A percentile compares a stretch with the other conserved stretches of the same genome.
Evolutionary conservation across 164 flowering plant species (phyloP).

Genomic region (Echeveria elegans): DNA sequence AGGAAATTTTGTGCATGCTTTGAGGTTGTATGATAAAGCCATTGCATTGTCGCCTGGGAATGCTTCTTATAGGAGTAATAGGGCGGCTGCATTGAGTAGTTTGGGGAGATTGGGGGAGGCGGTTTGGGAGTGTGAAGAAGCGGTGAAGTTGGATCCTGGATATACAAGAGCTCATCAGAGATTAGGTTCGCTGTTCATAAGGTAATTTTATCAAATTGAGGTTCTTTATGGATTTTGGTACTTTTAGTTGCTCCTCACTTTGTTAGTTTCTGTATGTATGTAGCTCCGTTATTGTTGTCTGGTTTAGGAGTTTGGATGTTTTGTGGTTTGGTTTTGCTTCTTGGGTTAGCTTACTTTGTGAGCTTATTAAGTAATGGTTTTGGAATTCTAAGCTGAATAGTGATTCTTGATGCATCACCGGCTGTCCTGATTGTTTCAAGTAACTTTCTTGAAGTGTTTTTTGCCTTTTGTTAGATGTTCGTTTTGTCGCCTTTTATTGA

Average conservation of each 20-base stretch:
- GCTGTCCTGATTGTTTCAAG: not conserved
- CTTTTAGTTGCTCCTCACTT: not conserved
- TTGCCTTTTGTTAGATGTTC: not conserved
- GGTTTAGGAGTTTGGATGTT: too few relatives aligned
- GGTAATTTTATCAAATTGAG: slow-evolving; percentile 13
- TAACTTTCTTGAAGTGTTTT: not conserved
- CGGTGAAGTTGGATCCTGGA: slow-evolving; percentile 29
- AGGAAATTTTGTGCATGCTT: slow-evolving; percentile 25
- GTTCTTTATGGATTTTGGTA: not conserved
- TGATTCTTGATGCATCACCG: not conserved
- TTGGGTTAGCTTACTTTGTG: too few relatives aligned
- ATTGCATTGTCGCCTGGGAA: slow-evolving; percentile 25
- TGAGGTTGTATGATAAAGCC: slow-evolving; percentile 26
- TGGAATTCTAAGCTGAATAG: not conserved
- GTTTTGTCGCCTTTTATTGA: not conserved
- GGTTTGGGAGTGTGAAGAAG: slow-evolving; percentile 34
- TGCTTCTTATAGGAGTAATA: slow-evolving; percentile 26
- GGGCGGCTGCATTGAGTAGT: slow-evolving; percentile 31
- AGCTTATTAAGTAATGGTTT: too few relatives aligned
- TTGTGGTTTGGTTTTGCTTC: not conserved
- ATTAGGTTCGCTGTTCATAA: slow-evolving; percentile 23
- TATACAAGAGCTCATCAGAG: slow-evolving; percentile 31
- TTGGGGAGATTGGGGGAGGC: slow-evolving; percentile 33
- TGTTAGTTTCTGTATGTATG: not conserved
- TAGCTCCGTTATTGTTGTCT: not conserved